Evolutionary conservation across 2,329 filamentous ascomycete species (phyloP).

Genomic region (Ceratocystis diversiconidia): DNA sequence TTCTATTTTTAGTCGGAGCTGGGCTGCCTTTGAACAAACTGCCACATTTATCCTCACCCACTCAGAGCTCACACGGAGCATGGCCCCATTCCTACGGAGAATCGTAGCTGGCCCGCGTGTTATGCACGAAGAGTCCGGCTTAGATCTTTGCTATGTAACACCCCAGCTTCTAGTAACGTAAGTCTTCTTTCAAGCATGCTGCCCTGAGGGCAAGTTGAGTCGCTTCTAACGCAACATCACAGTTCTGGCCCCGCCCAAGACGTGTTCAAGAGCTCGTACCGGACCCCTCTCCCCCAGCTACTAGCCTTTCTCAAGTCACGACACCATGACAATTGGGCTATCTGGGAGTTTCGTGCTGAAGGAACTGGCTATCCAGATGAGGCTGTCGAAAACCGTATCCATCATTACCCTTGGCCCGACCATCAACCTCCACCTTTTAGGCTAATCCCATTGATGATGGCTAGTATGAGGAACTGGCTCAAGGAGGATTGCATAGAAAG

Average conservation of each 20-base stretch:
- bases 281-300: constrained; percentile 78
- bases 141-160: constrained; percentile 94
- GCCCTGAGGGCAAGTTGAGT: too few species aligned
- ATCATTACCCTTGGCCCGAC: constrained; percentile 92
- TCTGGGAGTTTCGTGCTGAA: constrained; percentile 96
- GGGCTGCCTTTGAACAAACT: constrained; percentile 1
- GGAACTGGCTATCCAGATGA: constrained; percentile 90
- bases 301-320: constrained; percentile 77
- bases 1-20: background rate
- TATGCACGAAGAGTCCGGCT: constrained; percentile 69
- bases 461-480: constrained; percentile 83
- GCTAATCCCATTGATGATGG: constrained; percentile 77
- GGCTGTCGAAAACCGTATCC: constrained; percentile 70
- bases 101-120: constrained; percentile 79
- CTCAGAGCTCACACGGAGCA: constrained; percentile 13
- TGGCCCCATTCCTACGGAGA: constrained; percentile 71
- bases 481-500: constrained; percentile 26
- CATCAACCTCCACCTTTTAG: constrained; percentile 92
- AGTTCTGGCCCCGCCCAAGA: constrained; percentile 83
- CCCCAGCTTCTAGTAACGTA: constrained; percentile 56
- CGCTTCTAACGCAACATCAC: constrained; percentile 23
- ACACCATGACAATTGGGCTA: constrained; percentile 74
- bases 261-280: constrained; percentile 83
- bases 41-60: constrained; percentile 12
- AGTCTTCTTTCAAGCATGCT: constrained; percentile 20